Evolutionary conservation across 345 rosid genomes (phyloP).

Genomic region (Lepidium africanum): DNA sequence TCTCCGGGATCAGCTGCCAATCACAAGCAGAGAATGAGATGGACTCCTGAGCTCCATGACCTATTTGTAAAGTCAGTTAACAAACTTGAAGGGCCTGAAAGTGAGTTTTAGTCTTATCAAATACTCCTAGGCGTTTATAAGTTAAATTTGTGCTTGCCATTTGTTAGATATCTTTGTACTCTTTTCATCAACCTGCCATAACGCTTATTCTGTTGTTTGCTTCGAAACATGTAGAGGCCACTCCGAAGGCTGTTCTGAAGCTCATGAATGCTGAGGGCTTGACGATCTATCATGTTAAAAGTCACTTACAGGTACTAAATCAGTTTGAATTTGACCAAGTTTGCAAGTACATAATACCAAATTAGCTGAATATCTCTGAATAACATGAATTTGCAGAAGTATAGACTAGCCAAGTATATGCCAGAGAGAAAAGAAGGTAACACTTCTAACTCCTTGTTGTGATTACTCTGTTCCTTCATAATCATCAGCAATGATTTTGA

Average conservation of each 20-base stretch:
- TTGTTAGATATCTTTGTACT: neutral
- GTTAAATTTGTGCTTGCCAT: neutral
- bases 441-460: neutral
- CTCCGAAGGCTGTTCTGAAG: conserved; percentile 85
- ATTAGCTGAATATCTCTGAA: conserved; percentile 1
- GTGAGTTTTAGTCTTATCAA: conserved; percentile 36
- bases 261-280: conserved; percentile 84
- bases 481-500: neutral
- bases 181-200: neutral
- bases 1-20: conserved; percentile 38
- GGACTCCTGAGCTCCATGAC: conserved; percentile 91
- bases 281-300: conserved; percentile 91
- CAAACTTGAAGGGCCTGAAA: conserved; percentile 88
- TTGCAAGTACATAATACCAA: neutral
- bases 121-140: neutral
- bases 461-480: neutral
- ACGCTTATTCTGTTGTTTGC: conserved; percentile 2
- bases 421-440: conserved; percentile 90
- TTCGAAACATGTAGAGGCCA: conserved; percentile 58
- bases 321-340: neutral
- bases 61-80: conserved; percentile 57
- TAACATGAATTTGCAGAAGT: conserved; percentile 52
- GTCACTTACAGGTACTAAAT: conserved; percentile 79
- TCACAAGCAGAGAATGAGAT: conserved; percentile 84
- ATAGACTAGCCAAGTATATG: conserved; percentile 85